Base-by-base conservation (phyloP, 441 rosid species). In the Pelargonium citronellum region DNA sequence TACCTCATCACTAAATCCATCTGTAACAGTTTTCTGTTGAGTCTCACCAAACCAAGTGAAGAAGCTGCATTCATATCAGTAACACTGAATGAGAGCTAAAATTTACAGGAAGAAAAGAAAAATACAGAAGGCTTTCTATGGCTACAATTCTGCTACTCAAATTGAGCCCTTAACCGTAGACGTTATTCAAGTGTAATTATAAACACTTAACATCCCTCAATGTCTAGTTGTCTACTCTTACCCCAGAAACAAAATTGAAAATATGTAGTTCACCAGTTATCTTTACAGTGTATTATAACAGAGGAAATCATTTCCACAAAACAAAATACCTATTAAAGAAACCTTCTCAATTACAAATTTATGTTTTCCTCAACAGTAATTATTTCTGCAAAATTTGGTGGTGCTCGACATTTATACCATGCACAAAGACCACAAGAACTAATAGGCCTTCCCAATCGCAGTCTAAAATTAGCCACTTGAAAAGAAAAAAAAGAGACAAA, bases 1-100 rank as follows among this genome's bases (percentile, higher is more conserved):
- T 44, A 77, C 80, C 77, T 77, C 80, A 53, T 77, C 80, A 17
- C 69, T 71, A 58, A 70, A 65, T 67, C 19, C 65, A 41, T 73
- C 77, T 0, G 30, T 71, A 37, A 73, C 60, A 49, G 70, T 73
- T 67, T 69, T 67, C 46, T 66, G 76, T 57, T 61, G 71, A 62
- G 68, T 71, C 27, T 77, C 80, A 47, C 43, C 58, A 22, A 73
- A 73, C 80, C 80, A 77, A 61, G 43, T 70, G 65, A 77, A 73
- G 80, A 77, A 73, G 77, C 80, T 73, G 76, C 58, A 20, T 55
- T 17, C 30, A n/a, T 5, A 57, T 46, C 24, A 53, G 15, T 53
- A 16, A 5, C 60, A 5, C 60, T 15, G 20, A 53, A 53, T 53
- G 6, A 53, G 60, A 16, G 22, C 20, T 51, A 30, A 49, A 49